phyloP scores from a whole-genome alignment of 441 rosid genomes.

The Capsella rubella region DNA sequence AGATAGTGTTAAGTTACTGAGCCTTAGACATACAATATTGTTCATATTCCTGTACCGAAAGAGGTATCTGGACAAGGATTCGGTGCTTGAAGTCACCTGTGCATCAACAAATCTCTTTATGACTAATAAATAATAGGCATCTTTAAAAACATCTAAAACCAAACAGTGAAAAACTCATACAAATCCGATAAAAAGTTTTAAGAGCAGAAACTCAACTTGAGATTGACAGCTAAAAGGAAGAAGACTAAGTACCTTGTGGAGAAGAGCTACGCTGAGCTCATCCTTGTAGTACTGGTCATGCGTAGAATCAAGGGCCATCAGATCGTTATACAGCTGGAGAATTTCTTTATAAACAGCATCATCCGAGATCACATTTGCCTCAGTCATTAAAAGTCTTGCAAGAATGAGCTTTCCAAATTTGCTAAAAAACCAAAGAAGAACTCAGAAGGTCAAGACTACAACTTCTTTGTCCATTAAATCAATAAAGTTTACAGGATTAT shows the following conservation, averaged over 20 bases:
- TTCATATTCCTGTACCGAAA: background rate
- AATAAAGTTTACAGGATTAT: background rate
- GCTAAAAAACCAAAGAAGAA: background rate
- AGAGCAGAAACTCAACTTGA: background rate
- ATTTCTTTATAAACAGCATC: background rate
- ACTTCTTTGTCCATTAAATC: background rate
- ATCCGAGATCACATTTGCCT: background rate
- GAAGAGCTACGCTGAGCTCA: background rate
- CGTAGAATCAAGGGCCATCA: background rate
- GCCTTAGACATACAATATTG: background rate
- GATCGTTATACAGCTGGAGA: background rate
- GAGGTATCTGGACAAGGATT: background rate
- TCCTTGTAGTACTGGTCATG: constrained; percentile 5
- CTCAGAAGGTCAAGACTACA: background rate
- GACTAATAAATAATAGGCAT: background rate
- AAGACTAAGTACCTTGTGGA: background rate
- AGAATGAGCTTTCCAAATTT: constrained; percentile 1
- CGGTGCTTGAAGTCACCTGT: background rate
- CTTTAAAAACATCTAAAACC: background rate
- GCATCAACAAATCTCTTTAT: background rate
- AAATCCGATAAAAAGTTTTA: too few relatives aligned
- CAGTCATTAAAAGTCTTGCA: background rate
- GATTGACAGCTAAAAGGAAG: background rate
- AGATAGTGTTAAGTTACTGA: background rate
- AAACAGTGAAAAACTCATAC: background rate